phyloP scores from a whole-genome alignment of 2,329 filamentous ascomycete genomes.

The Didymella arachidicola region DNA sequence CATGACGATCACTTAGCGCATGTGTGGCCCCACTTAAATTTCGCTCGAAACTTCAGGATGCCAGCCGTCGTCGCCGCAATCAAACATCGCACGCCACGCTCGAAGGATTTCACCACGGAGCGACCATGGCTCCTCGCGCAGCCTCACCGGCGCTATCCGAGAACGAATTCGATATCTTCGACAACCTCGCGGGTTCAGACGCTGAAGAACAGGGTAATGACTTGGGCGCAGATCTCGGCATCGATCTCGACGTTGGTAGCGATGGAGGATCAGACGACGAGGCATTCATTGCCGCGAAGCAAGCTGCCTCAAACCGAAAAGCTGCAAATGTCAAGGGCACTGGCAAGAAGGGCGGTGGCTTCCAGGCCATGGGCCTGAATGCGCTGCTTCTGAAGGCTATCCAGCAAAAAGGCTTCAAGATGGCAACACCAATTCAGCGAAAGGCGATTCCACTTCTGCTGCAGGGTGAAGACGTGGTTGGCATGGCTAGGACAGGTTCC shows the following conservation, averaged over 20 bases:
- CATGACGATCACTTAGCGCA: slow-evolving; percentile 24
- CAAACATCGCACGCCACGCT: slow-evolving; percentile 23
- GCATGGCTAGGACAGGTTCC: slow-evolving; percentile 98
- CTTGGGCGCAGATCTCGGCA: slow-evolving; percentile 46
- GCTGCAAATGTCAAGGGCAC: slow-evolving; percentile 78
- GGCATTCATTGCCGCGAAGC: slow-evolving; percentile 87
- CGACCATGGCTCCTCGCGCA: slow-evolving; percentile 73
- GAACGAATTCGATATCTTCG: slow-evolving; percentile 88
- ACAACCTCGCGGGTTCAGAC: slow-evolving; percentile 73
- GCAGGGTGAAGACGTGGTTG: slow-evolving; percentile 93
- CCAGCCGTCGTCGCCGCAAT: slow-evolving; percentile 13
- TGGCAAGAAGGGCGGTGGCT: slow-evolving; percentile 94
- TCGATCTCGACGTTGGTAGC: slow-evolving; percentile 54
- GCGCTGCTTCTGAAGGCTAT: slow-evolving; percentile 88
- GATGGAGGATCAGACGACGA: slow-evolving; percentile 73
- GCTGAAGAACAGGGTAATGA: slow-evolving; percentile 54
- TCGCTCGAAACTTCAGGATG: not conserved
- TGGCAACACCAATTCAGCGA: slow-evolving; percentile 95
- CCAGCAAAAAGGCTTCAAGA: slow-evolving; percentile 89
- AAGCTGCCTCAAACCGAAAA: slow-evolving; percentile 89
- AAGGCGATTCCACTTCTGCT: slow-evolving; percentile 94
- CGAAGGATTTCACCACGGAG: slow-evolving; percentile 5
- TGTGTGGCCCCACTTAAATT: slow-evolving; percentile 37
- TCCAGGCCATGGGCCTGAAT: slow-evolving; percentile 93
- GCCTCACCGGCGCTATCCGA: slow-evolving; percentile 86